Evolutionary conservation across 2,329 filamentous ascomycete species (phyloP), one percentile per base, ranked within the genome.

Genomic region (Colletotrichum cuscutae): DNA sequence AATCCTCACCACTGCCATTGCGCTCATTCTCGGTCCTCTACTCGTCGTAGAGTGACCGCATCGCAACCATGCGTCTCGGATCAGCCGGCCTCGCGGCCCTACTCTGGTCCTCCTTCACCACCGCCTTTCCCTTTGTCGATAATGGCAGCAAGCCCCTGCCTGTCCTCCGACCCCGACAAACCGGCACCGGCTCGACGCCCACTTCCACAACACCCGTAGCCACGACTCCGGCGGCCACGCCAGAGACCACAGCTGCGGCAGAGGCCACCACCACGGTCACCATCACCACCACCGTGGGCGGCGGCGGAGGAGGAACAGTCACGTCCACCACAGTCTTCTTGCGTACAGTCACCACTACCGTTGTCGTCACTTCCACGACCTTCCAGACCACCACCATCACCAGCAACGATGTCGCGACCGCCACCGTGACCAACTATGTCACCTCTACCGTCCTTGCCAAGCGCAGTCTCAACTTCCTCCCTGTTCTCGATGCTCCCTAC

Each of bases 381-480:
- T 82, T 83, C 73, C 74, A 76, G 59, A 85, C 83, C 46, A 77
- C 75, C 24, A 84, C 82, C 65, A 78, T 84, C 66, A 84, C 83
- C 63, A 79, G 76, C 69, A 78, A 75, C 67, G 78, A 81, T 63
- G 78, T 77, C 42, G 77, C 80, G 6, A 82, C 81, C 13, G 82
- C 83, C 46, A 84, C 83, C 9, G 77, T 70, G 54, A 82, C 78
- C 28, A 76, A 80, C 56, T 84, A 79, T 58, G 76, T 77, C 62
- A 84, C 83, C 1, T 79, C 77, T 3, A 84, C 82, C 11, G 62
- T 78, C 52, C 81, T 83, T 66, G 73, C 78, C 74, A 83, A 80
- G 78, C 81, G 82, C 59, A 77, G 74, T 59, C 32, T 82, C 28
- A 72, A 77, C 58, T 24, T 65, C 56, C 60, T 80, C n/a, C 76